Evolutionary conservation across 306 rosid genomes (phyloP), one percentile per base, ranked within the genome.

Genomic region (Begonia masoniana): DNA sequence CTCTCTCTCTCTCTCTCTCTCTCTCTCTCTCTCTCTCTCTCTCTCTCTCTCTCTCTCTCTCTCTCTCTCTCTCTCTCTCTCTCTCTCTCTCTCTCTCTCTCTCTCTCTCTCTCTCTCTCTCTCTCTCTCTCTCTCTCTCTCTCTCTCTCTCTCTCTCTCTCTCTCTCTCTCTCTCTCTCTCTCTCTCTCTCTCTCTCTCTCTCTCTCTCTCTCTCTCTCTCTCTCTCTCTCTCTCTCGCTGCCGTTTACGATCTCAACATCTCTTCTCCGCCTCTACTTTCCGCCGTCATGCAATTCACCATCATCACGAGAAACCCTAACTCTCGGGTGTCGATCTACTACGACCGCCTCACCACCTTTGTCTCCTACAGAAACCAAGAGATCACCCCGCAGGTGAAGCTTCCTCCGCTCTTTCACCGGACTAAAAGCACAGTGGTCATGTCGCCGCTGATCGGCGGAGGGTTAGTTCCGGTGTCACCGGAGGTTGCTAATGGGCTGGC

Each of bases 221-320:
- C n/a, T n/a, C n/a, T n/a, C n/a, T n/a, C n/a, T n/a, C n/a, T n/a
- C n/a, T n/a, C n/a, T n/a, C n/a, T n/a, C n/a, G n/a, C n/a, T n/a
- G n/a, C n/a, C n/a, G n/a, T n/a, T n/a, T 88, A 75, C 54, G 75
- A 74, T 41, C 81, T 88, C 74, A 88, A 88, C 64, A 41, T 66
- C 14, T 71, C 92, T 0, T 19, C 75, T 0, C 72, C 78, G 4
- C 83, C 82, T 0, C 65, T 62, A n/a, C 62, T 85, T 46, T 62
- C 85, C 58, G 50, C 81, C 68, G 50, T 82, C 52, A 64, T 83
- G 71, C 97, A 91, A 26, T 80, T 91, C 80, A 85, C 89, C 15
- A 13, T 91, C 65, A 47, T 76, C 53, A 73, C 78, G 1, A 63
- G 79, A 6, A 91, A 91, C 77, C 95, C 95, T 10, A 91, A 83